Percentiles rank a stretch among this genome's conserved stretches.
These are phyloP conservation scores for Penicillium glabrum DNA, from an alignment of 2,329 filamentous ascomycete genomes.

Conservation along the genomic window DNA sequence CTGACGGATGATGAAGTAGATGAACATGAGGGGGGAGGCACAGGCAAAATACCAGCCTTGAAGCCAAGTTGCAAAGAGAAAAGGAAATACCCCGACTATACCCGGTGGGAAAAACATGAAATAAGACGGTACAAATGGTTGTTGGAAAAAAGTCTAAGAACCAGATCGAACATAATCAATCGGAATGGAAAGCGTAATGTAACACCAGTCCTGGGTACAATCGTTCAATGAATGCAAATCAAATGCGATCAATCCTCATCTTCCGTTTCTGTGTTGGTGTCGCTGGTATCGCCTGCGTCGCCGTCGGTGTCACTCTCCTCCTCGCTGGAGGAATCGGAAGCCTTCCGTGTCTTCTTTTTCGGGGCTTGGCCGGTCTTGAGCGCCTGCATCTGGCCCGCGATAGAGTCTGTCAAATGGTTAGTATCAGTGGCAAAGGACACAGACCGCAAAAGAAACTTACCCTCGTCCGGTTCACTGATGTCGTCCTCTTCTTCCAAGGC, in stretches of 20 bases:
- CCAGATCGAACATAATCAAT: slow-evolving; percentile 7
- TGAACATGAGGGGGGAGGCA: background rate
- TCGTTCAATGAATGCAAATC: slow-evolving; percentile 18
- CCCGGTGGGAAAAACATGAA: slow-evolving; percentile 10
- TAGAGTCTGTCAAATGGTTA: slow-evolving; percentile 61
- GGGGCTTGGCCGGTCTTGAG: slow-evolving; percentile 68
- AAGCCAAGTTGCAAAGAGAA: background rate
- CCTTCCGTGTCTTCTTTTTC: slow-evolving; percentile 59
- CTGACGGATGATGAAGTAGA: slow-evolving; percentile 3
- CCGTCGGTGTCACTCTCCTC: slow-evolving; percentile 70
- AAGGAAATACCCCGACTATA: slow-evolving; percentile 15
- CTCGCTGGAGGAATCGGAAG: slow-evolving; percentile 61
- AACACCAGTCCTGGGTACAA: slow-evolving; percentile 21
- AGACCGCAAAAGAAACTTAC: slow-evolving; percentile 55
- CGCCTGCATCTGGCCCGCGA: slow-evolving; percentile 87
- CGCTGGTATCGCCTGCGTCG: slow-evolving; percentile 56
- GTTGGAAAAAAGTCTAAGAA: background rate
- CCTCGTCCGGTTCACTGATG: slow-evolving; percentile 96
- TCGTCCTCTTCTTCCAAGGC: slow-evolving; percentile 84
- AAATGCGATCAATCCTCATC: slow-evolving; percentile 61
- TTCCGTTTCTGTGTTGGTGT: slow-evolving; percentile 71
- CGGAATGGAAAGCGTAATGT: slow-evolving; percentile 8
- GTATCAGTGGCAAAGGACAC: background rate
- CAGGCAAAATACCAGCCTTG: background rate
- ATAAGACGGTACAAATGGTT: background rate